Conservation (phyloP, 2,329 filamentous ascomycete genomes). For the Sclerotiophoma versabilis region DNA sequence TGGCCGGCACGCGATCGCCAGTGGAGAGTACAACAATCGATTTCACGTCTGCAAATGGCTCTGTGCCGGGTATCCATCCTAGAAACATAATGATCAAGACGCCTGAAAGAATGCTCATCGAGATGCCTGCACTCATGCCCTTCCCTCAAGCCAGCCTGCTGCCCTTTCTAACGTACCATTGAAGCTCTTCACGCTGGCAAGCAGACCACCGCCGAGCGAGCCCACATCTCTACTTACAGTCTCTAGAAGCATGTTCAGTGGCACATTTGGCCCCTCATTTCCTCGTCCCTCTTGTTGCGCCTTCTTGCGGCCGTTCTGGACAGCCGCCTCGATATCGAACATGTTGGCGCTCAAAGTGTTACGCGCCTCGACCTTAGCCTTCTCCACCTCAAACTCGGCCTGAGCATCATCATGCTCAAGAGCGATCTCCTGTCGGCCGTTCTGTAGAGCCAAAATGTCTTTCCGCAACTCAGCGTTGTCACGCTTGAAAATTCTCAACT, state of each 20-base stretch:
- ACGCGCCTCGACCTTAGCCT: slow-evolving; percentile 31
- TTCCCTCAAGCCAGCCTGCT: slow-evolving; percentile 47
- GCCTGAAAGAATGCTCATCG: slow-evolving; percentile 4
- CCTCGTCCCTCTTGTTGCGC: slow-evolving; percentile 40
- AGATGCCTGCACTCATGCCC: slow-evolving; percentile 25
- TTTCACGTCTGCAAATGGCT: slow-evolving; percentile 4
- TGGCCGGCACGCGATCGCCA: neutral
- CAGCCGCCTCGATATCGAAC: slow-evolving; percentile 48
- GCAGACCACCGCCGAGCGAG: slow-evolving; percentile 40
- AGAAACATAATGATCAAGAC: slow-evolving; percentile 3
- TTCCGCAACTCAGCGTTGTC: slow-evolving; percentile 55
- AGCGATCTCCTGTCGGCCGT: slow-evolving; percentile 57
- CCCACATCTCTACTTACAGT: slow-evolving; percentile 39
- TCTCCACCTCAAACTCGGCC: slow-evolving; percentile 42
- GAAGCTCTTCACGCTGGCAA: slow-evolving; percentile 41
- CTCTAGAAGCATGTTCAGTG: slow-evolving; percentile 42
- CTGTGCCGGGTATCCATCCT: slow-evolving; percentile 14
- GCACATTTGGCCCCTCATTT: slow-evolving; percentile 42
- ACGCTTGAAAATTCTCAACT: slow-evolving; percentile 54
- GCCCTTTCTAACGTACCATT: slow-evolving; percentile 45
- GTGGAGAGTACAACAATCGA: slow-evolving; percentile 7
- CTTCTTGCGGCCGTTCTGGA: slow-evolving; percentile 43
- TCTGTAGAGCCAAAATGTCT: slow-evolving; percentile 57
- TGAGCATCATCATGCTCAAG: slow-evolving; percentile 58
- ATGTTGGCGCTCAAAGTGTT: slow-evolving; percentile 40